Conservation (phyloP, 177 flowering plant genomes). For the Vitis hybrid region DNA sequence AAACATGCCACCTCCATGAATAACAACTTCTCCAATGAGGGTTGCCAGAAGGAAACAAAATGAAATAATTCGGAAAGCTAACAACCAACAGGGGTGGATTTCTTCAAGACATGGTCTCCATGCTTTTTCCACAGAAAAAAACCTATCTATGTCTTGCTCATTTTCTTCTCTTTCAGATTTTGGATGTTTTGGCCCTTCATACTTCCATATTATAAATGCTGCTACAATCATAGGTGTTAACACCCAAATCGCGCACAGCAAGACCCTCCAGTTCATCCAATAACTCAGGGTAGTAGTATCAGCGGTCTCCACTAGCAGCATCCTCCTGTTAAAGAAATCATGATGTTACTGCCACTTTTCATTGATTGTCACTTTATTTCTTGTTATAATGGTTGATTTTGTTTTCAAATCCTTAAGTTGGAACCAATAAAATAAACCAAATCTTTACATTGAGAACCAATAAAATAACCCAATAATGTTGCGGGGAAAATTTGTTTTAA, state of each 20-base stretch:
- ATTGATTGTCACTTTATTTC: too few relatives aligned
- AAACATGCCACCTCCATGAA: slow-evolving; percentile 29
- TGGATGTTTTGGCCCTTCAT: slow-evolving; percentile 25
- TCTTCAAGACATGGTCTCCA: slow-evolving; percentile 57
- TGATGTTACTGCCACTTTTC: background rate
- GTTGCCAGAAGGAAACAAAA: slow-evolving; percentile 39
- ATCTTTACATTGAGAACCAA: too few relatives aligned
- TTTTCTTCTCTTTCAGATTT: slow-evolving; percentile 7
- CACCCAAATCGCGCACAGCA: slow-evolving; percentile 41
- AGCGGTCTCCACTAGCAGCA: slow-evolving; percentile 28
- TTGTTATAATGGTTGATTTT: too few relatives aligned
- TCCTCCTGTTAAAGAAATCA: slow-evolving; percentile 23
- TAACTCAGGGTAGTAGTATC: slow-evolving; percentile 39
- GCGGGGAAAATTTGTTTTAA: too few relatives aligned
- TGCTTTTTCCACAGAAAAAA: slow-evolving; percentile 31
- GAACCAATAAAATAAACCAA: too few relatives aligned
- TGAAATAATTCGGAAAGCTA: slow-evolving; percentile 41
- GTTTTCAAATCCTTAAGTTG: too few relatives aligned
- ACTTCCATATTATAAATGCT: slow-evolving; percentile 40
- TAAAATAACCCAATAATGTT: too few relatives aligned
- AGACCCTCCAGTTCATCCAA: slow-evolving; percentile 60
- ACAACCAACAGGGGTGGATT: slow-evolving; percentile 57
- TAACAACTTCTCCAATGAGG: slow-evolving; percentile 18
- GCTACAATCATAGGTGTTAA: slow-evolving; percentile 31
- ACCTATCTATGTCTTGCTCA: slow-evolving; percentile 6